A percentile compares a stretch with the other conserved stretches of the same genome.
Evolutionary conservation across 306 rosid species (phyloP).

Genomic region (Carpinus fangiana): DNA sequence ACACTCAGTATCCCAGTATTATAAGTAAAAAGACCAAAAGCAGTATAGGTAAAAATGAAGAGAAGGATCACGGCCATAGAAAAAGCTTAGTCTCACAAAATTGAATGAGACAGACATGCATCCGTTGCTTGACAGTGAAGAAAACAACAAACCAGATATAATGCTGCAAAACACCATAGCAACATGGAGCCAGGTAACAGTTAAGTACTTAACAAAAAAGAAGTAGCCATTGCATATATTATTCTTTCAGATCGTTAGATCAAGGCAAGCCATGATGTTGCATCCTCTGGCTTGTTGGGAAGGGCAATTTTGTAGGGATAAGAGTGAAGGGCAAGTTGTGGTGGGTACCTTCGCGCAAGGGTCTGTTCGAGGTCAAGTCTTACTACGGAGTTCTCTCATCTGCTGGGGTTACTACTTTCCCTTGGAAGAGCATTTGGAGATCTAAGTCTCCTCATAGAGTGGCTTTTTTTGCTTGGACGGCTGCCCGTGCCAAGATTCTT

Average conservation of each 20-base stretch:
- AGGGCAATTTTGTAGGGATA: background rate
- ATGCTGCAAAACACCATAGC: background rate
- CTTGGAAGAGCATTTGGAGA: too few species aligned
- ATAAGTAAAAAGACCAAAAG: background rate
- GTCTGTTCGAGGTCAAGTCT: too few species aligned
- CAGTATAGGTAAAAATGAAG: constrained; percentile 6
- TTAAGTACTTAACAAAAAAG: background rate
- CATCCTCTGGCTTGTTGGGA: background rate
- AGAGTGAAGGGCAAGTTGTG: too few species aligned
- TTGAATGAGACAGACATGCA: background rate
- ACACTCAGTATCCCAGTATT: constrained; percentile 20
- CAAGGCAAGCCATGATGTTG: background rate
- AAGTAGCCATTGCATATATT: background rate
- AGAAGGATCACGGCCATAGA: background rate
- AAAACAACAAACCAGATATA: background rate
- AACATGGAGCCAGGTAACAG: background rate
- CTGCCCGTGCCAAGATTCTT: too few species aligned
- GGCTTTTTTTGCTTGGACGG: too few species aligned
- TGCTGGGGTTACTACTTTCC: too few species aligned
- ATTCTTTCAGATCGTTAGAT: background rate
- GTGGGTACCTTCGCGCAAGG: too few species aligned
- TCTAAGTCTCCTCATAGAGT: too few species aligned
- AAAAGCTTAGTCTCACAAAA: background rate
- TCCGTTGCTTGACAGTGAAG: constrained; percentile 1
- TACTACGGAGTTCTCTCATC: too few species aligned